These are phyloP conservation scores for Acacia concinna DNA, from an alignment of 331 rosid species.

Conservation along the genomic window DNA sequence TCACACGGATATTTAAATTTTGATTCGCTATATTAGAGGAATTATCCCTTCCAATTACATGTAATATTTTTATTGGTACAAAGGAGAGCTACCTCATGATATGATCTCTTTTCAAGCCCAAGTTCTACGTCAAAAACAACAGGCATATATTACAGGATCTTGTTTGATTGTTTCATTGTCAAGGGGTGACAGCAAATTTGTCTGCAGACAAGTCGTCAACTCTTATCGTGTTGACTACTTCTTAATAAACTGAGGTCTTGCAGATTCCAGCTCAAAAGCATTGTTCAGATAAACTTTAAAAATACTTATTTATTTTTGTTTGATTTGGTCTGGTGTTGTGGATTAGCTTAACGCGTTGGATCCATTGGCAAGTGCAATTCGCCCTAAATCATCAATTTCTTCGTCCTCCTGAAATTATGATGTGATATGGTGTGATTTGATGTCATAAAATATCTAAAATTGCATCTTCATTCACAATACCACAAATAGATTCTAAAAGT, in stretches of 20 bases:
- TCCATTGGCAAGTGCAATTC: too few species aligned
- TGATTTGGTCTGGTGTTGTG: neutral
- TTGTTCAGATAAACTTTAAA: neutral
- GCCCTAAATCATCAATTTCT: neutral
- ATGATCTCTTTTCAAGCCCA: too few species aligned
- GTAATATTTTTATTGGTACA: too few species aligned
- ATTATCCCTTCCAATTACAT: too few species aligned
- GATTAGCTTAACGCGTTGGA: neutral
- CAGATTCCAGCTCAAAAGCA: neutral
- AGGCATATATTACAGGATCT: neutral
- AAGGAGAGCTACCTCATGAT: too few species aligned
- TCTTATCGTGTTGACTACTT: neutral
- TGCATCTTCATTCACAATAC: neutral
- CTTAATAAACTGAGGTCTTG: neutral
- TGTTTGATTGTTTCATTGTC: neutral
- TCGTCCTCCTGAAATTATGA: neutral
- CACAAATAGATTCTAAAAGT: neutral
- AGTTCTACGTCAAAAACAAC: neutral
- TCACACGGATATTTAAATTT: too few species aligned
- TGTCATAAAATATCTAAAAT: neutral
- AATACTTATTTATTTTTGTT: neutral
- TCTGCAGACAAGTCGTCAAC: neutral
- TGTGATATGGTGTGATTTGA: neutral
- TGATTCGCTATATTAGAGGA: too few species aligned
- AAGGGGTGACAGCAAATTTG: neutral